Evolutionary conservation across 1,139 yeast species (phyloP), one percentile per base, ranked within the genome.

Genomic region (Debaryomyces nepalensis): DNA sequence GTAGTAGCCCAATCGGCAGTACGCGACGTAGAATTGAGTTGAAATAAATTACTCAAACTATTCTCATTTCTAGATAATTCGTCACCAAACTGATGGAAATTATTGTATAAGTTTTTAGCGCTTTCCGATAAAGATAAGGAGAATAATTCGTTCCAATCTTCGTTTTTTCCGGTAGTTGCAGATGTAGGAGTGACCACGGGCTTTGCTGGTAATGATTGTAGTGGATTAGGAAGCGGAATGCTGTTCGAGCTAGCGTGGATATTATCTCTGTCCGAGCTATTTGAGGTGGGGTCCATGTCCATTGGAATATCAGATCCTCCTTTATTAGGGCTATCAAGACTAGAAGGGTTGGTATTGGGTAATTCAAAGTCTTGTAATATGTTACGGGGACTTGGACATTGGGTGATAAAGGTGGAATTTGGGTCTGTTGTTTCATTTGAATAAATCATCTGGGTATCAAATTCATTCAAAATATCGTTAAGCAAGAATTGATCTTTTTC

Each of bases 1-100:
- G 27, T 38, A 15, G 23, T 11, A 20, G 30, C 16, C 39, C 39
- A 34, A 26, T 40, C 43, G 10, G 27, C 39, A 2, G 29, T 23
- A 10, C 37, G 37, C 3, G 22, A 35, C 12, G 39, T 6, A 10
- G 42, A 43, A 34, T 50, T 57, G 35, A 63, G 56, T 38, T 59
- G 68, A 30, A 64, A 55, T 41, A 66, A 53, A 46, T 66, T 63
- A 22, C 66, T 59, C 44, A 65, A 55, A 46, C 66, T 62, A 26
- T 50, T 59, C 33, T 48, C 49, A 11, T 54, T 50, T 26, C 52
- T 12, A 12, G 55, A 50, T 16, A 57, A 53, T 36, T 61, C 68
- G 40, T 62, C 68, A 41, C 55, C 59, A 37, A 62, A 59, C 40
- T 54, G 67, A 29, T 59, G 61, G 49, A 66, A 66, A 37, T 65